Evolutionary conservation across 83 land plant species (phyloP).

Genomic region (Thuja plicata): DNA sequence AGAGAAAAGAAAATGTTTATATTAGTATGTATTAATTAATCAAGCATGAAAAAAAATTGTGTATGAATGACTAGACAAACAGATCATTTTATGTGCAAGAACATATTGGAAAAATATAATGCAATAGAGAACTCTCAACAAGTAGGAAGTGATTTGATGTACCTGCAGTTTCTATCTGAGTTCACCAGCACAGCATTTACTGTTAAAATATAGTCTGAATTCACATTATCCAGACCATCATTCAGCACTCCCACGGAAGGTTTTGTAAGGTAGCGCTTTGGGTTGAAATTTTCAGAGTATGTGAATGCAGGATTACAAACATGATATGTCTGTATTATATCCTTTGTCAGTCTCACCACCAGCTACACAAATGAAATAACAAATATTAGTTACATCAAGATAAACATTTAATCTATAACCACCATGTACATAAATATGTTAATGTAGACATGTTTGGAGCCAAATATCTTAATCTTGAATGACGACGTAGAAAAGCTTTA

Average conservation of each 20-base stretch:
- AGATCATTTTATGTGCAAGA: neutral
- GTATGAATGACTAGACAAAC: neutral
- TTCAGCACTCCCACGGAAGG: conserved; percentile 77
- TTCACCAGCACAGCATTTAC: conserved; percentile 68
- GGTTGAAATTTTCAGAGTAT: conserved; percentile 56
- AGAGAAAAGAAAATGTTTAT: neutral
- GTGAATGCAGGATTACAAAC: conserved; percentile 61
- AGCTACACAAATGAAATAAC: conserved; percentile 36
- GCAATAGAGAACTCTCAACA: neutral
- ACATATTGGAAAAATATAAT: neutral
- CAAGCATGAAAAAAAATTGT: neutral
- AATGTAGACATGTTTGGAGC: neutral
- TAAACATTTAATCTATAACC: neutral
- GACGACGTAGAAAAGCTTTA: neutral
- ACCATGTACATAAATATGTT: neutral
- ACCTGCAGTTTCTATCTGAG: conserved; percentile 62
- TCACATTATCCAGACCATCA: conserved; percentile 85
- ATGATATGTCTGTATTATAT: conserved; percentile 52
- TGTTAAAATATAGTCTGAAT: conserved; percentile 72
- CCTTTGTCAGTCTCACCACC: conserved; percentile 55
- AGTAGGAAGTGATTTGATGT: neutral
- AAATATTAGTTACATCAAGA: neutral
- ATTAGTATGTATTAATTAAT: neutral
- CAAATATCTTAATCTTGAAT: neutral
- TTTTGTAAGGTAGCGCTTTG: conserved; percentile 75